Conservation (phyloP, 306 rosid genomes). For the Luffa aegyptiaca region DNA sequence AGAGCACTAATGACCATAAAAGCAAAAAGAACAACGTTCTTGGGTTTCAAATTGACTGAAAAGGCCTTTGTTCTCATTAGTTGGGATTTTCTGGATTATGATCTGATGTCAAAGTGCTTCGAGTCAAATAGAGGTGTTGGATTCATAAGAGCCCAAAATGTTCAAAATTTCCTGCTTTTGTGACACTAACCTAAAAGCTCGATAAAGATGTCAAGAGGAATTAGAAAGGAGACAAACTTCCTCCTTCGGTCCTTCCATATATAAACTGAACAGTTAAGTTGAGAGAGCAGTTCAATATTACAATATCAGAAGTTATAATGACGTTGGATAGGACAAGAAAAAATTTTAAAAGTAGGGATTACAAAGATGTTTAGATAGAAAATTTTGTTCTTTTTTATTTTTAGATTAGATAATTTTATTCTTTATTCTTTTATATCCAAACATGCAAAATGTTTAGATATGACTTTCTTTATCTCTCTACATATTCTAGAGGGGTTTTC, state of each 20-base stretch:
- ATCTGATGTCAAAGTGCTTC: not conserved
- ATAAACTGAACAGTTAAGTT: not conserved
- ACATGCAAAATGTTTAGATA: not conserved
- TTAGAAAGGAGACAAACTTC: not conserved
- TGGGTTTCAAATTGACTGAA: not conserved
- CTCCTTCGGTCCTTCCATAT: not conserved
- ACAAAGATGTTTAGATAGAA: not conserved
- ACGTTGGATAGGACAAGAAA: not conserved
- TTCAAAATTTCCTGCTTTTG: not conserved
- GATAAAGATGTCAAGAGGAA: not conserved
- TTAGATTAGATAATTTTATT: not conserved
- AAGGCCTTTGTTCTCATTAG: not conserved
- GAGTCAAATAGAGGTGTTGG: not conserved
- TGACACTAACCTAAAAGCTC: not conserved
- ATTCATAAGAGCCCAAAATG: not conserved
- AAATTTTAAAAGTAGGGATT: not conserved
- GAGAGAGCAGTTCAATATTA: not conserved
- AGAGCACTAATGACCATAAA: not conserved
- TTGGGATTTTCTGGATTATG: not conserved
- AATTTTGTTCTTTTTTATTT: not conserved
- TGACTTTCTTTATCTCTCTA: not conserved
- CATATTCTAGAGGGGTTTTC: not conserved
- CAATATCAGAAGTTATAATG: not conserved
- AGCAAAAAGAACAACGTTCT: not conserved
- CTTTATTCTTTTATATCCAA: not conserved